Evolutionary conservation across 108 stramenopile species (phyloP), one percentile per base, ranked within the genome.

Genomic region (Pseudonitzschia multiseries): DNA sequence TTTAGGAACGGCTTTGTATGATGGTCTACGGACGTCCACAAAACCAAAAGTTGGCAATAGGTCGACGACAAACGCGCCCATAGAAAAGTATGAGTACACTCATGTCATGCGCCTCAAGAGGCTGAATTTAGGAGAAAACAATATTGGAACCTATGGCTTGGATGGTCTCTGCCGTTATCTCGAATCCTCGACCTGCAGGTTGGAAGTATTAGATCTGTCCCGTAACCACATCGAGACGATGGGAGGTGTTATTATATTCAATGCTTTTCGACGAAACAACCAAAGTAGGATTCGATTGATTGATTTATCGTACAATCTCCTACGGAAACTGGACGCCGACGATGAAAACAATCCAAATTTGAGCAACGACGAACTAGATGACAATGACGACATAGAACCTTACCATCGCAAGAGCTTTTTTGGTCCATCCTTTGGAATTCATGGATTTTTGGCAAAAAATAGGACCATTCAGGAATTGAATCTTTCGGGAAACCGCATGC

Each of bases 181-280:
- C 0, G 68, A 81, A 21, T 70, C 56, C 28, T 28, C 8, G 18
- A 36, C 68, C 8, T 56, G 54, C 20, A 2, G 26, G 20, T 32
- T 84, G 32, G 70, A 78, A 53, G 74, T 51, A 21, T 59, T 84
- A 21, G 73, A 84, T 68, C 20, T 84, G 21, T 78, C 76, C 10
- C 48, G 70, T 17, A 84, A 84, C 56, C 28, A 53, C 17, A 50
- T 80, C 24, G 56, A 64, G 0, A 70, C 56, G 0, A 21, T 10
- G 17, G 79, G 79, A 13, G 79, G 61, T 29, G 50, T 74, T 14
- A 36, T 51, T 6, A 57, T 79, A 8, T 79, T 79, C 44, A 54
- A 72, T 22, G 68, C 79, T 1, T 57, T 79, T 0, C 59, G 27
- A 20, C 48, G 59, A 18, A 79, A 74, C 57, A 13, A 13, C 15